phyloP scores from a whole-genome alignment of 352 stramenopile species.

The Globisporangium irregulare region DNA sequence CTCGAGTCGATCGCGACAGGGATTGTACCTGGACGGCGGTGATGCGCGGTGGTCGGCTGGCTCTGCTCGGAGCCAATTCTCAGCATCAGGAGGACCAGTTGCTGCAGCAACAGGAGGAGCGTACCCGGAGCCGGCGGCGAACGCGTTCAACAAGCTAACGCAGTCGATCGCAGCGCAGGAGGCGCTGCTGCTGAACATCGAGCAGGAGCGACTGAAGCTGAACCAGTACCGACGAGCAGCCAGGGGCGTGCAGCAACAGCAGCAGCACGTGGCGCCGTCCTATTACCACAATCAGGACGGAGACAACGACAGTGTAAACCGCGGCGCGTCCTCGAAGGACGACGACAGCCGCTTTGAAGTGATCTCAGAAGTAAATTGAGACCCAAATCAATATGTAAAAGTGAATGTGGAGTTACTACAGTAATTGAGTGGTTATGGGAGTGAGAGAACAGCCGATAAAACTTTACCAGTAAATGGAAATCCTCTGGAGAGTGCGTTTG shows the following conservation, averaged over 20 bases:
- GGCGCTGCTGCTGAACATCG: slow-evolving; percentile 15
- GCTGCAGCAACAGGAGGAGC: background rate
- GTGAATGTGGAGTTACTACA: too few relatives aligned
- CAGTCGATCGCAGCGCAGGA: slow-evolving; percentile 20
- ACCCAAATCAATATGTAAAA: too few relatives aligned
- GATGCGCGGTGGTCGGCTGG: background rate
- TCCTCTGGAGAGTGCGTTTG: too few relatives aligned
- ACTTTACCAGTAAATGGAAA: too few relatives aligned
- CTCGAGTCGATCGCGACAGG: background rate
- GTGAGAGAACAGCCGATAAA: too few relatives aligned
- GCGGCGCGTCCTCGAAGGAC: background rate
- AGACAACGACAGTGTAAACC: background rate
- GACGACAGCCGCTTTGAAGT: slow-evolving; percentile 23
- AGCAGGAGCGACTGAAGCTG: slow-evolving; percentile 16
- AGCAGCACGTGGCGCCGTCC: background rate
- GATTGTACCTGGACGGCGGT: background rate
- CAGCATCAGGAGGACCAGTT: background rate
- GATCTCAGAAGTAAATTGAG: slow-evolving; percentile 15
- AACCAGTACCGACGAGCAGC: background rate
- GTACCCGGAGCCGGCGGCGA: background rate
- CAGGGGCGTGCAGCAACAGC: background rate
- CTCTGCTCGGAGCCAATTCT: background rate
- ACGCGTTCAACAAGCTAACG: slow-evolving; percentile 15
- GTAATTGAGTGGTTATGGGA: too few relatives aligned
- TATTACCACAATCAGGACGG: background rate